Conservation (phyloP, 371 early-diverging fungal genomes). For the Actinomucor elegans region DNA sequence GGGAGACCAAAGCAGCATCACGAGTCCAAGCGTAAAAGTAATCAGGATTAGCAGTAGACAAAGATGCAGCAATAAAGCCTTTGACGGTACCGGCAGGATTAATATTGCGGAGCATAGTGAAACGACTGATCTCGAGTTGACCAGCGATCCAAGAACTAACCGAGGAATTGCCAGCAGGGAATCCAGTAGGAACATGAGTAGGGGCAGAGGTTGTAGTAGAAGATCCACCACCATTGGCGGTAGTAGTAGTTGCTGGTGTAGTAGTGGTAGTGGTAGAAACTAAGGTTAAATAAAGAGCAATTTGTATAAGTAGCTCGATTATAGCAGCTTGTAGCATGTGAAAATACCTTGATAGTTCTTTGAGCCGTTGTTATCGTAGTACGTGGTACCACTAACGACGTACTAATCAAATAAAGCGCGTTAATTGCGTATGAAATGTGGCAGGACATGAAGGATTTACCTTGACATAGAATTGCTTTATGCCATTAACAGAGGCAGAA, state of each 20-base stretch:
- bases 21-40: constrained; percentile 82
- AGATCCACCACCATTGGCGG: constrained; percentile 16
- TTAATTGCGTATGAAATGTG: neutral
- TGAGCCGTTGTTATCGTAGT: constrained; percentile 39
- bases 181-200: constrained; percentile 9
- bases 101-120: constrained; percentile 26
- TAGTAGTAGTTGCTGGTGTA: constrained; percentile 11
- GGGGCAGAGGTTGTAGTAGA: constrained; percentile 16
- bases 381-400: constrained; percentile 30
- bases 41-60: constrained; percentile 53
- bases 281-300: no score
- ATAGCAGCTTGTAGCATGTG: neutral
- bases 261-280: constrained; percentile 1
- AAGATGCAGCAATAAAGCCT: constrained; percentile 44
- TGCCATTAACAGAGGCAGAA: constrained; percentile 27
- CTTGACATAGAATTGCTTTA: constrained; percentile 38
- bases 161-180: constrained; percentile 28
- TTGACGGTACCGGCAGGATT: constrained; percentile 34
- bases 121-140: constrained; percentile 24
- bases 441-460: neutral
- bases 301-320: no score
- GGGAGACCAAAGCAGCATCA: constrained; percentile 68
- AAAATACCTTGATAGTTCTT: constrained; percentile 12
- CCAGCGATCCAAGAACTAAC: constrained; percentile 17
- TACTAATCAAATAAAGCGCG: constrained; percentile 21